Conservation (phyloP, 257 asterid genomes). For the Nicotiana noctiflora region DNA sequence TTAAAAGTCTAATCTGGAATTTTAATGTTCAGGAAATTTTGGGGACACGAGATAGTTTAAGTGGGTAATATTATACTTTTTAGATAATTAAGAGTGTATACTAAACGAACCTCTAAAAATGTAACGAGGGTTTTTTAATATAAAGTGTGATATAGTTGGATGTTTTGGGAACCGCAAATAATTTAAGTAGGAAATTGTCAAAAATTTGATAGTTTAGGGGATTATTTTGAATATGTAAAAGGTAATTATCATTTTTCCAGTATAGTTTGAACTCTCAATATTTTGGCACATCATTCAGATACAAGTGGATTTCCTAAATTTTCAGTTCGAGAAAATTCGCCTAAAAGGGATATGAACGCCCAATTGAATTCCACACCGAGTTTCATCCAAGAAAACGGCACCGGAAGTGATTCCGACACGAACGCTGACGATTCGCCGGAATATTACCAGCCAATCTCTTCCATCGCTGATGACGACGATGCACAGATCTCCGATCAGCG, state of each 20-base stretch:
- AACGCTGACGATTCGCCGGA: conserved; percentile 47
- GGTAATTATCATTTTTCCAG: neutral
- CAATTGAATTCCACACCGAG: neutral
- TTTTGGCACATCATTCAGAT: neutral
- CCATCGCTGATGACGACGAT: conserved; percentile 29
- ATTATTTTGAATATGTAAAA: neutral
- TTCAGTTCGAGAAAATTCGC: too few relatives aligned
- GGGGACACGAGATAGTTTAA: too few relatives aligned
- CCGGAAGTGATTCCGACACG: conserved; percentile 60
- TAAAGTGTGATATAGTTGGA: too few relatives aligned
- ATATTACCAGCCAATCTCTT: conserved; percentile 64
- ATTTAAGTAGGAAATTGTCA: too few relatives aligned
- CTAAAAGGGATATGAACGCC: conserved; percentile 10
- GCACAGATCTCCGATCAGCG: conserved; percentile 12
- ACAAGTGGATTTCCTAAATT: neutral
- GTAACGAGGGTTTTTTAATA: too few relatives aligned
- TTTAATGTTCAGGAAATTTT: too few relatives aligned
- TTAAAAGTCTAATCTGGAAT: too few relatives aligned
- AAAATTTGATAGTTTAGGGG: too few relatives aligned
- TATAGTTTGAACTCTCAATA: neutral
- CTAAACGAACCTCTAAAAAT: too few relatives aligned
- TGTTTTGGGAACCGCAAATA: too few relatives aligned
- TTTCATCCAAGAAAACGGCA: conserved; percentile 24
- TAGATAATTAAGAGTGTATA: too few relatives aligned
- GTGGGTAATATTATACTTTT: too few relatives aligned